A percentile compares a stretch with the other conserved stretches of the same genome.
Evolutionary conservation across 2,329 filamentous ascomycete genomes (phyloP).

Genomic region (Colletotrichum karsti): DNA sequence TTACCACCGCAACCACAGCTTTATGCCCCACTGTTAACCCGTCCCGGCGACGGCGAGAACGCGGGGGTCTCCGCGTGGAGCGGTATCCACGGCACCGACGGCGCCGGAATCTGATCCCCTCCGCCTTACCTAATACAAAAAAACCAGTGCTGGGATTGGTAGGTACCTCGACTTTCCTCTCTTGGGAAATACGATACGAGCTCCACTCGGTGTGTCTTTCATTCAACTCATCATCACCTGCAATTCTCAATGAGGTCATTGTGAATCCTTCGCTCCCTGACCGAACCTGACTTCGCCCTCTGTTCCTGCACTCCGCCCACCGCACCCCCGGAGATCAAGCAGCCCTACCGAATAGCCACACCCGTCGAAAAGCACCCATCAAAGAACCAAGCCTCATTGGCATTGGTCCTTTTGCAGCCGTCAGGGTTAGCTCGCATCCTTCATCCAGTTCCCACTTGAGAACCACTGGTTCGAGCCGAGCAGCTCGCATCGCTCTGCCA

Average conservation of each 20-base stretch:
- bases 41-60: too few relatives aligned
- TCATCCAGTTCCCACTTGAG: neutral
- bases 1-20: too few relatives aligned
- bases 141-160: too few relatives aligned
- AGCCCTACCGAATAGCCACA: neutral
- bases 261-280: neutral
- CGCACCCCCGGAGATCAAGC: neutral
- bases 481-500: too few relatives aligned
- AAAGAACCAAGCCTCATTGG: neutral
- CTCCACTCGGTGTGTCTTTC: neutral
- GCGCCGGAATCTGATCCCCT: too few relatives aligned
- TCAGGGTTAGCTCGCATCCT: neutral
- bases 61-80: too few relatives aligned
- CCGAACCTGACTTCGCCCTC: too few relatives aligned
- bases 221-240: neutral
- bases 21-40: too few relatives aligned
- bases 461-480: neutral
- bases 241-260: neutral
- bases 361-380: neutral
- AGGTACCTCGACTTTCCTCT: neutral
- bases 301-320: neutral
- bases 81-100: too few relatives aligned
- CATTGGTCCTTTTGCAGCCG: neutral
- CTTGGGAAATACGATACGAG: neutral
- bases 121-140: too few relatives aligned